A percentile compares a stretch with the other conserved stretches of the same genome.
Conservation (phyloP, 2,329 filamentous ascomycete genomes). For the Xylaria sp. region DNA sequence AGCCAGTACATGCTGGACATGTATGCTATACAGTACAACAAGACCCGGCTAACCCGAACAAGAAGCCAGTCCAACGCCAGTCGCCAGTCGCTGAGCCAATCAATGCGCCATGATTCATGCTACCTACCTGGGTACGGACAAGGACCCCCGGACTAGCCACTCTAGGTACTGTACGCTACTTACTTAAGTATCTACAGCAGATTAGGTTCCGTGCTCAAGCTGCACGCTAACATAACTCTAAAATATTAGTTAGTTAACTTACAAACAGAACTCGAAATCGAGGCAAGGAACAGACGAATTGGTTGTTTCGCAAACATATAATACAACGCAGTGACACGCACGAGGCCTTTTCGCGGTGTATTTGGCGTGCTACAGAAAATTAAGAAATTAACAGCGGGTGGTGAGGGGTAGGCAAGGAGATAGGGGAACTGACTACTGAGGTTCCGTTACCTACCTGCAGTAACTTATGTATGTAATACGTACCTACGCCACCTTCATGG, state of each 20-base stretch:
- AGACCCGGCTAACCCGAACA: slow-evolving; percentile 1
- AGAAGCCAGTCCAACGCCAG: slow-evolving; percentile 5
- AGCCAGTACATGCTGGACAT: not conserved
- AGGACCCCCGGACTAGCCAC: not conserved
- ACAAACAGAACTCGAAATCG: not conserved
- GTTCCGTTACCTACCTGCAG: too few relatives aligned
- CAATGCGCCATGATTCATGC: slow-evolving; percentile 8
- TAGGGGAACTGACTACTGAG: too few relatives aligned
- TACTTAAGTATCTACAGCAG: not conserved
- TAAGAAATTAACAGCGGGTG: not conserved
- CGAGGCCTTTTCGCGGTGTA: not conserved
- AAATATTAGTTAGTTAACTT: too few relatives aligned
- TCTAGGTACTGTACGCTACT: not conserved
- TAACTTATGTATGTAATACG: too few relatives aligned
- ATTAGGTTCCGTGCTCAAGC: not conserved
- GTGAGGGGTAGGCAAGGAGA: not conserved
- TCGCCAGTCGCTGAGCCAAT: slow-evolving; percentile 2
- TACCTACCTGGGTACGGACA: too few relatives aligned
- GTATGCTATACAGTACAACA: not conserved
- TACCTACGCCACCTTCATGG: too few relatives aligned
- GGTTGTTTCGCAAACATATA: not conserved
- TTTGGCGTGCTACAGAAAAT: too few relatives aligned
- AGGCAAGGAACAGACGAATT: not conserved
- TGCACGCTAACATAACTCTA: not conserved
- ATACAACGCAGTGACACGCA: not conserved